These are phyloP conservation scores for Lavandula angustifolia DNA, from an alignment of 257 asterid species.

Conservation along the genomic window DNA sequence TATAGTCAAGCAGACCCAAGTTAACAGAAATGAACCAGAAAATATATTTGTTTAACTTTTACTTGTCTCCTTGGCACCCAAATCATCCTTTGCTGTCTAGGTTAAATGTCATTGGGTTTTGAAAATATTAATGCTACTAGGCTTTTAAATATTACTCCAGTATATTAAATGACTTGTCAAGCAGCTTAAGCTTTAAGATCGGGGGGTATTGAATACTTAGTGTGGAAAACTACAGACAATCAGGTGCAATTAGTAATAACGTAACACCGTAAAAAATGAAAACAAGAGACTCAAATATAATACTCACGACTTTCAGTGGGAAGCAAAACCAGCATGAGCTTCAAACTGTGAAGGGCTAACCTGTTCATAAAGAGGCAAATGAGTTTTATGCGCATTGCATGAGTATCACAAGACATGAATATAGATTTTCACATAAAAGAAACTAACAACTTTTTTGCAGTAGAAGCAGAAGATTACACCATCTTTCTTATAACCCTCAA, in stretches of 20 bases:
- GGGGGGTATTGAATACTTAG: neutral
- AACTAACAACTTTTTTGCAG: conserved; percentile 71
- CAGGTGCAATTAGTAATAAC: conserved; percentile 6
- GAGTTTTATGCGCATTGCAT: neutral
- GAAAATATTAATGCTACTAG: too few species aligned
- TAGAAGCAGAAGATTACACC: conserved; percentile 66
- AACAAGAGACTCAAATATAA: conserved; percentile 19
- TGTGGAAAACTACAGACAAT: neutral
- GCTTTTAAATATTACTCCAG: too few species aligned
- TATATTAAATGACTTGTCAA: too few species aligned
- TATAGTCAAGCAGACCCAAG: conserved; percentile 40
- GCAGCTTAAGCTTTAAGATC: conserved; percentile 6
- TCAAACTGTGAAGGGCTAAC: conserved; percentile 94
- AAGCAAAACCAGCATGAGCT: conserved; percentile 88
- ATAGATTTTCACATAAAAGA: conserved; percentile 20
- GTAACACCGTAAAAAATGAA: conserved; percentile 20
- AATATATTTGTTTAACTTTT: conserved; percentile 6
- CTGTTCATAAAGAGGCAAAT: conserved; percentile 41
- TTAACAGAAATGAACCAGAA: conserved; percentile 25
- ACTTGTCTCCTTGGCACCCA: too few species aligned
- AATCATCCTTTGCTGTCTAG: too few species aligned
- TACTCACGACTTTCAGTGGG: conserved; percentile 96
- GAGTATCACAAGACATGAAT: conserved; percentile 1
- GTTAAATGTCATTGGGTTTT: too few species aligned
- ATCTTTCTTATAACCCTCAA: conserved; percentile 64